phyloP scores from a whole-genome alignment of 176 grass and related monocot genomes.

The Saccharum officinarum region DNA sequence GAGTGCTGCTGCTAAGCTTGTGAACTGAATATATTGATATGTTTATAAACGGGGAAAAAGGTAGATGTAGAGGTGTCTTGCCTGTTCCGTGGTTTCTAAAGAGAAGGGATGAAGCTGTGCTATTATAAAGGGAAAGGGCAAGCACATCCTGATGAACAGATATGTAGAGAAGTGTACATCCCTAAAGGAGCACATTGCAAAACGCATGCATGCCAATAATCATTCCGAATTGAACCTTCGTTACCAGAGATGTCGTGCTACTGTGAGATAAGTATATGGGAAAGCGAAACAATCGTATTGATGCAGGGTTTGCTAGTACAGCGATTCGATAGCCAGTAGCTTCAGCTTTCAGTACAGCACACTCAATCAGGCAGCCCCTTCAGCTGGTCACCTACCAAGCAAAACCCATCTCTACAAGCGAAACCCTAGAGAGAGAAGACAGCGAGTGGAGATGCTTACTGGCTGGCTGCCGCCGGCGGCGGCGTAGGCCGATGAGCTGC shows the following conservation, averaged over 20 bases:
- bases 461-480: slow-evolving; percentile 5
- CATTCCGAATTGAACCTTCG: background rate
- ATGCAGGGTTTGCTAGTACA: background rate
- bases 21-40: background rate
- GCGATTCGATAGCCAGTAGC: background rate
- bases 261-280: background rate
- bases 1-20: background rate
- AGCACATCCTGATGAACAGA: background rate
- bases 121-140: background rate
- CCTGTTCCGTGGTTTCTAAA: background rate
- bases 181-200: background rate
- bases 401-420: background rate
- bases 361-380: background rate
- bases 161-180: background rate
- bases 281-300: background rate
- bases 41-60: background rate
- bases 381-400: background rate
- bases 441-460: slow-evolving; percentile 24
- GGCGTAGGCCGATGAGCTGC: slow-evolving; percentile 8
- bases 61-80: too few relatives aligned
- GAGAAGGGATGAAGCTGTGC: background rate
- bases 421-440: slow-evolving; percentile 32
- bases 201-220: background rate
- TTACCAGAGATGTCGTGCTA: background rate
- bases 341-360: background rate